Percentiles rank a stretch among this genome's conserved stretches.
phyloP scores from a whole-genome alignment of 2,329 filamentous ascomycete species.

The Cyphellophora europaea region DNA sequence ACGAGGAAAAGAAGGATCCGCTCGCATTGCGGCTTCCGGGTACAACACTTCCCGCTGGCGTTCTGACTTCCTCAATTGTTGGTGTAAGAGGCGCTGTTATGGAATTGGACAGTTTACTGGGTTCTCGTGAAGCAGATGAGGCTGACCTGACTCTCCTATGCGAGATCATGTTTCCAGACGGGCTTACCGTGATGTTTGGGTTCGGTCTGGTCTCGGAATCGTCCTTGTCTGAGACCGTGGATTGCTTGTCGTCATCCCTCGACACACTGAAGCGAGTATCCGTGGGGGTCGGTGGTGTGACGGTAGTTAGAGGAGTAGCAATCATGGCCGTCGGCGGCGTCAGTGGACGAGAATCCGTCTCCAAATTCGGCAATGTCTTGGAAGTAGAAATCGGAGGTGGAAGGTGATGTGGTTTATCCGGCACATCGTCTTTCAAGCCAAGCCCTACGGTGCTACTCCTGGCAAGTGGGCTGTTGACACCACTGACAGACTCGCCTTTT shows the following conservation, averaged over 20 bases:
- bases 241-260: slow-evolving; percentile 15
- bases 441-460: slow-evolving; percentile 21
- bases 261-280: slow-evolving; percentile 25
- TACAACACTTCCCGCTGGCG: slow-evolving; percentile 31
- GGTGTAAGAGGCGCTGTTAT: slow-evolving; percentile 66
- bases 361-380: slow-evolving; percentile 12
- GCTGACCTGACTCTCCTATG: slow-evolving; percentile 56
- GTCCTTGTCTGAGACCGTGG: slow-evolving; percentile 23
- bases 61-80: slow-evolving; percentile 58
- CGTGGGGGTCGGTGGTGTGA: slow-evolving; percentile 56
- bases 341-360: slow-evolving; percentile 9
- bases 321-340: slow-evolving; percentile 21
- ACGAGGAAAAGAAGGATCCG: slow-evolving; percentile 79
- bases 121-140: slow-evolving; percentile 44
- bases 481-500: slow-evolving; percentile 6
- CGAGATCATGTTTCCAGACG: slow-evolving; percentile 62
- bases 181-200: slow-evolving; percentile 47
- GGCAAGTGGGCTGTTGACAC: slow-evolving; percentile 8
- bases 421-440: neutral
- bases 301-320: slow-evolving; percentile 43
- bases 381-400: no score
- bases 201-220: slow-evolving; percentile 27
- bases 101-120: slow-evolving; percentile 80
- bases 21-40: slow-evolving; percentile 13
- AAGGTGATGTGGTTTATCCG: neutral